A percentile compares a stretch with the other conserved stretches of the same genome.
Evolutionary conservation across 1,284 basidiomycete species (phyloP).

Genomic region (Lignosus rhinocerotis): DNA sequence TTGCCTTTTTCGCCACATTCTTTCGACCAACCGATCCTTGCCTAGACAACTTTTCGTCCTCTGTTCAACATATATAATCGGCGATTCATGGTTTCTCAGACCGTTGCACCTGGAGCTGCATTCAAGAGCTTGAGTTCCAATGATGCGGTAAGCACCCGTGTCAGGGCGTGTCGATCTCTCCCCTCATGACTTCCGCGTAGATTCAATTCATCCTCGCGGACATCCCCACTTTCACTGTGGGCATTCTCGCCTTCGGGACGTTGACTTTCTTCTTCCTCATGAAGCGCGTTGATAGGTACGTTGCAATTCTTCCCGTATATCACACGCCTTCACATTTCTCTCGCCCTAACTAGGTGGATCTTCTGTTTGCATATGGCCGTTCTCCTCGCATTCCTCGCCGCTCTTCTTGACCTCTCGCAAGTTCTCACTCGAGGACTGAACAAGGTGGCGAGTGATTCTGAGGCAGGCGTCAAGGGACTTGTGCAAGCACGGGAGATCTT

Average conservation of each 20-base stretch:
- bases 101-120: conserved; percentile 21
- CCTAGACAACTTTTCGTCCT: conserved; percentile 5
- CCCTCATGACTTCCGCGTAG: conserved; percentile 34
- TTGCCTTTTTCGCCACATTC: conserved; percentile 13
- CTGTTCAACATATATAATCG: conserved; percentile 4
- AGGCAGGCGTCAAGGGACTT: conserved; percentile 37
- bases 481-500: conserved; percentile 59
- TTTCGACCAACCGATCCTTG: conserved; percentile 11
- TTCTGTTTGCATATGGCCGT: conserved; percentile 57
- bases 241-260: conserved; percentile 64
- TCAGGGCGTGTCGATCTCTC: neutral
- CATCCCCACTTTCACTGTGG: conserved; percentile 68
- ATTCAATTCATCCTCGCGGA: conserved; percentile 61
- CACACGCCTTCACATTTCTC: neutral
- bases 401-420: conserved; percentile 64
- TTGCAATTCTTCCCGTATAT: conserved; percentile 11
- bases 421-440: conserved; percentile 44
- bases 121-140: conserved; percentile 23
- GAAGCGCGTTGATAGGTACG: conserved; percentile 60
- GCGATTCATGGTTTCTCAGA: conserved; percentile 12
- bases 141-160: conserved; percentile 25
- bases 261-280: conserved; percentile 61
- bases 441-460: conserved; percentile 30
- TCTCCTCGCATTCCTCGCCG: conserved; percentile 61
- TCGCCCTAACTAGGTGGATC: conserved; percentile 40